Conservation (phyloP, 805 yeast genomes). For the Yueomyces sinensis region DNA sequence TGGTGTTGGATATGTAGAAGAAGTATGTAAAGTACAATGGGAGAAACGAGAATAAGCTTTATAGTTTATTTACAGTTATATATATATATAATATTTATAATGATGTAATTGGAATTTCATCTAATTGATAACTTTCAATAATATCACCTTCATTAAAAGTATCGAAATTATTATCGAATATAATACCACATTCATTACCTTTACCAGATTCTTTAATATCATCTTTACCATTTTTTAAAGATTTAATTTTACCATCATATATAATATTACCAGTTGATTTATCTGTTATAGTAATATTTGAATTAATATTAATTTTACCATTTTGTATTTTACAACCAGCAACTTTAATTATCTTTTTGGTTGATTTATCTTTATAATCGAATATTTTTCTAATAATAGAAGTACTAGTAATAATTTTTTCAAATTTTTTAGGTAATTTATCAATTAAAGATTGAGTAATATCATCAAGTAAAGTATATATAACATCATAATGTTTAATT, state of each 20-base stretch:
- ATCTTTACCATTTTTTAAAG: conserved; percentile 72
- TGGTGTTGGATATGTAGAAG: conserved; percentile 70
- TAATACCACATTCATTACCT: conserved; percentile 84
- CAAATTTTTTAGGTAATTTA: conserved; percentile 51
- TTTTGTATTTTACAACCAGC: conserved; percentile 79
- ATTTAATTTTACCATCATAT: conserved; percentile 48
- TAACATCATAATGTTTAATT: conserved; percentile 59
- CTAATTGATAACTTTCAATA: conserved; percentile 51
- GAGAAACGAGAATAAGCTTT: conserved; percentile 28
- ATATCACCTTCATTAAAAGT: conserved; percentile 63
- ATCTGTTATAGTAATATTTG: conserved; percentile 40
- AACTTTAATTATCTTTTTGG: conserved; percentile 43
- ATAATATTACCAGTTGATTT: conserved; percentile 26
- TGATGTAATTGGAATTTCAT: not conserved
- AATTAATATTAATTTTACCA: conserved; percentile 53
- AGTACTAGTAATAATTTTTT: conserved; percentile 51
- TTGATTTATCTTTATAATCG: conserved; percentile 37
- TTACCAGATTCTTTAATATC: conserved; percentile 65
- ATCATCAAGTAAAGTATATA: conserved; percentile 77
- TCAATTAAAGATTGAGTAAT: conserved; percentile 53
- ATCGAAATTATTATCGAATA: conserved; percentile 49
- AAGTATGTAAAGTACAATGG: conserved; percentile 82
- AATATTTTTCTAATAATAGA: conserved; percentile 62
- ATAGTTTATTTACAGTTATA: not conserved
- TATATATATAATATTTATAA: too few relatives aligned